phyloP scores from a whole-genome alignment of 345 rosid genomes.

The Ceriops decandra region DNA sequence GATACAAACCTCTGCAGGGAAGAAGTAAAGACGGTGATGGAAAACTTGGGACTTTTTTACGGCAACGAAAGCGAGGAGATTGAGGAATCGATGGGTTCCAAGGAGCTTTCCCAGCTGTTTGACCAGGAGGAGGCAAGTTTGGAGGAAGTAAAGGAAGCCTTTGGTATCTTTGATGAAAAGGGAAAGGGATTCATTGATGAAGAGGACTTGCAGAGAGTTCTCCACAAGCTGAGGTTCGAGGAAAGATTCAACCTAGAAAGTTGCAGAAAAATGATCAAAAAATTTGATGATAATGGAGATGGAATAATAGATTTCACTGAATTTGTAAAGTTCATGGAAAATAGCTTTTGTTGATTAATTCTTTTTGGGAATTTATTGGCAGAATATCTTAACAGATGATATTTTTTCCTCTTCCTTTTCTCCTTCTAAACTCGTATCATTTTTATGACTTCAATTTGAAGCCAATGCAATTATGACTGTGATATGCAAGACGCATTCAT shows the following conservation, averaged over 20 bases:
- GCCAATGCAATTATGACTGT: no score
- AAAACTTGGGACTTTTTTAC: constrained; percentile 42
- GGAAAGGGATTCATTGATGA: constrained; percentile 74
- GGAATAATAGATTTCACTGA: constrained; percentile 67
- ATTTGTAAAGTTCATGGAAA: constrained; percentile 70
- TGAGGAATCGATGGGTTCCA: constrained; percentile 25
- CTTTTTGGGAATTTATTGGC: neutral
- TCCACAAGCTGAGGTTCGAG: constrained; percentile 44
- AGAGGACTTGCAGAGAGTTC: constrained; percentile 64
- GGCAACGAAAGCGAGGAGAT: constrained; percentile 39
- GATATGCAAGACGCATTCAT: no score
- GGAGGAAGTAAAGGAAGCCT: constrained; percentile 71
- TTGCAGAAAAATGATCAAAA: constrained; percentile 62
- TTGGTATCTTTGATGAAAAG: constrained; percentile 71
- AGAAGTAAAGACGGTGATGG: constrained; percentile 68
- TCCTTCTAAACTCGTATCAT: neutral
- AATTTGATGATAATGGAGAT: constrained; percentile 48
- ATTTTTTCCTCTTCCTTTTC: neutral
- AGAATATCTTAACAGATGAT: no score
- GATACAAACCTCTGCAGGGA: constrained; percentile 34
- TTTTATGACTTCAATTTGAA: no score
- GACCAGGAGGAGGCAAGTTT: constrained; percentile 72
- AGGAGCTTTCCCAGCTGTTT: constrained; percentile 51
- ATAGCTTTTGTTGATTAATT: constrained; percentile 37
- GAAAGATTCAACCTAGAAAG: constrained; percentile 42